These are phyloP conservation scores for Diaporthe nobilis DNA, from an alignment of 2,329 filamentous ascomycete genomes.

Conservation along the genomic window DNA sequence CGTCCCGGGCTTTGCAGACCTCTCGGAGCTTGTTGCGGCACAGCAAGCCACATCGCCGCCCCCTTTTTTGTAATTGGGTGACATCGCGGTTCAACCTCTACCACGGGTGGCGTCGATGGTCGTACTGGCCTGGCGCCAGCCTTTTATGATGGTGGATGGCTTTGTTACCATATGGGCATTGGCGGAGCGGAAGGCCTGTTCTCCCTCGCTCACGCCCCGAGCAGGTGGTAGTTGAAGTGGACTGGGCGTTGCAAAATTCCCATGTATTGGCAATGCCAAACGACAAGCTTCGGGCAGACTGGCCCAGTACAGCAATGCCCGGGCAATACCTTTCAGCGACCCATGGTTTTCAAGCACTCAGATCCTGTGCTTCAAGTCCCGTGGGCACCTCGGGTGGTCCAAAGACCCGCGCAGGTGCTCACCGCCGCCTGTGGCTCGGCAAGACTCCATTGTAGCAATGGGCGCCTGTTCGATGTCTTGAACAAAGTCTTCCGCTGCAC, in stretches of 20 bases:
- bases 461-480: conserved; percentile 1
- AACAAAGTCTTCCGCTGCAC: conserved; percentile 10
- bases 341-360: conserved; percentile 20
- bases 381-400: conserved; percentile 15
- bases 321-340: not conserved
- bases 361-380: not conserved
- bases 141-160: not conserved
- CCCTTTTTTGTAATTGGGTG: conserved; percentile 30
- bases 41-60: conserved; percentile 36
- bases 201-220: conserved; percentile 2
- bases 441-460: not conserved
- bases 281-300: conserved; percentile 19
- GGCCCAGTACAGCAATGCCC: conserved; percentile 20
- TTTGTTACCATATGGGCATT: conserved; percentile 13
- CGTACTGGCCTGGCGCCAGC: not conserved
- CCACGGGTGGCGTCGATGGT: conserved; percentile 21
- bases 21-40: conserved; percentile 8
- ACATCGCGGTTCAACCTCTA: conserved; percentile 30
- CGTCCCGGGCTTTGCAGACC: conserved; percentile 7
- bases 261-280: conserved; percentile 27
- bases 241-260: not conserved
- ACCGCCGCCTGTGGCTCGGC: conserved; percentile 1
- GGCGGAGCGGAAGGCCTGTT: conserved; percentile 14
- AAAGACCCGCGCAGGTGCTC: conserved; percentile 7
- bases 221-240: conserved; percentile 29